phyloP scores from a whole-genome alignment of 306 rosid species.

The Comarum palustre region DNA sequence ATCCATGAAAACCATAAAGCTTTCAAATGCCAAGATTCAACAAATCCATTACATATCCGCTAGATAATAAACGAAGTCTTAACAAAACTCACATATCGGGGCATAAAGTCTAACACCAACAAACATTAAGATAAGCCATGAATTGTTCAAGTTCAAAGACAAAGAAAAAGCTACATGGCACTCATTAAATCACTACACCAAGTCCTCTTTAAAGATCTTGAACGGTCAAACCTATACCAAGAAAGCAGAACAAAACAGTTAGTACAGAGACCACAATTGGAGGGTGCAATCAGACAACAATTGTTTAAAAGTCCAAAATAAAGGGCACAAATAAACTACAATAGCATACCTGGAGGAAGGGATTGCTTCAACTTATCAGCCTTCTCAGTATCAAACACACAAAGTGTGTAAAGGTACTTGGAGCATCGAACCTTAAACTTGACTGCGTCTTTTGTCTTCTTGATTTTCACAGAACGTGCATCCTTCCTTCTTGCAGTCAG shows the following conservation, averaged over 20 bases:
- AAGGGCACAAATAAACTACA: neutral
- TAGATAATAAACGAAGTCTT: neutral
- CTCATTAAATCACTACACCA: neutral
- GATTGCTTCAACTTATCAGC: constrained; percentile 56
- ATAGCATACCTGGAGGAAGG: constrained; percentile 42
- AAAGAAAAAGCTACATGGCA: neutral
- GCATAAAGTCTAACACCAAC: neutral
- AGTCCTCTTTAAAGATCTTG: constrained; percentile 35
- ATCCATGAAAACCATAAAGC: neutral
- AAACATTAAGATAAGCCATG: neutral
- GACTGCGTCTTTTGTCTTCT: constrained; percentile 44
- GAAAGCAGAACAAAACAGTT: neutral
- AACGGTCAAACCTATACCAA: constrained; percentile 39
- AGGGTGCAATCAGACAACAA: neutral
- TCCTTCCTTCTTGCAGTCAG: constrained; percentile 58
- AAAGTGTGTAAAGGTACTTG: constrained; percentile 49
- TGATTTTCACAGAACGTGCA: constrained; percentile 50
- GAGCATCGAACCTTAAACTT: constrained; percentile 57
- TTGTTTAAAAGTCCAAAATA: neutral
- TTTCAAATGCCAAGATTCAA: neutral
- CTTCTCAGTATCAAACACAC: constrained; percentile 46
- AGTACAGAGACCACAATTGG: neutral
- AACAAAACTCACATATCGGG: neutral
- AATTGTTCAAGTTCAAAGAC: neutral
- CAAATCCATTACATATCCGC: neutral